Percentiles rank a stretch among this genome's conserved stretches.
phyloP scores from a whole-genome alignment of 768 basidiomycete species.

The Neoboletus magnificus region DNA sequence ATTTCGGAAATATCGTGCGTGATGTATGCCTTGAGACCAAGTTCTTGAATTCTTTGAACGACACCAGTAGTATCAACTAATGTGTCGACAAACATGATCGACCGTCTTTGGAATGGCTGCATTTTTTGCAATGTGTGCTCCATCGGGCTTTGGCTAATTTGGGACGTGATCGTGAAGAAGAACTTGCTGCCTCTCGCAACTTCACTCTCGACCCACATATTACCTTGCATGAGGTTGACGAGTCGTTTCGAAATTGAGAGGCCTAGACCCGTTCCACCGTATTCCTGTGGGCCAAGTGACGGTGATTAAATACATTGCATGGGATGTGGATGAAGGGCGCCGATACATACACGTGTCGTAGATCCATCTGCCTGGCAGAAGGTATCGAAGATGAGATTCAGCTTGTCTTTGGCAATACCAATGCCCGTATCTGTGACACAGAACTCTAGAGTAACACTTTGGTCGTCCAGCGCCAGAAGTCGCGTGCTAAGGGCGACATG shows the following conservation, averaged over 20 bases:
- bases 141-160: conserved; percentile 70
- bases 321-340: conserved; percentile 3
- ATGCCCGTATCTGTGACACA: conserved; percentile 98
- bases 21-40: conserved; percentile 75
- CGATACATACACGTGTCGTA: conserved; percentile 74
- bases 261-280: conserved; percentile 95
- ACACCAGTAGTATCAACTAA: conserved; percentile 73
- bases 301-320: conserved; percentile 14
- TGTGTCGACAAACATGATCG: conserved; percentile 91
- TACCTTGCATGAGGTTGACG: conserved; percentile 95
- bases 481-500: conserved; percentile 88
- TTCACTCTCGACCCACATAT: conserved; percentile 98
- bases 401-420: conserved; percentile 96
- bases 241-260: conserved; percentile 97
- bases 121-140: conserved; percentile 77
- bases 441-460: conserved; percentile 89
- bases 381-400: conserved; percentile 98
- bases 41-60: conserved; percentile 68
- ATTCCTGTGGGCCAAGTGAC: conserved; percentile 56
- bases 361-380: conserved; percentile 99
- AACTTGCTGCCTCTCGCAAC: conserved; percentile 90
- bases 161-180: conserved; percentile 94
- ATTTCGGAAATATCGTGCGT: conserved; percentile 80
- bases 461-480: conserved; percentile 72
- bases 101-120: conserved; percentile 81